phyloP scores from a whole-genome alignment of 768 basidiomycete species.

The Chalciporus sphaerocephalus region DNA sequence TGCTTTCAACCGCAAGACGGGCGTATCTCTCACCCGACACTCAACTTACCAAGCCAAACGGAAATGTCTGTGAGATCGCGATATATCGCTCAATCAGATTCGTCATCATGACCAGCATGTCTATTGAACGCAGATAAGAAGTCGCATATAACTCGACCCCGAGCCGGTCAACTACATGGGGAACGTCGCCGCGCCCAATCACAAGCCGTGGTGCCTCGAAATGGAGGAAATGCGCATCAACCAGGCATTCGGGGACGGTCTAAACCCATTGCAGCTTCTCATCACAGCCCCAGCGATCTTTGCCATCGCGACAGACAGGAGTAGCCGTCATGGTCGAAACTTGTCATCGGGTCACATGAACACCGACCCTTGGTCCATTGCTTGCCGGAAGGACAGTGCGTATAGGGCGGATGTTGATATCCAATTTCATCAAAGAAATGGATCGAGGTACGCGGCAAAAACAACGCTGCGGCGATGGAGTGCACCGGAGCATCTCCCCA shows the following conservation, averaged over 20 bases:
- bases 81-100: neutral
- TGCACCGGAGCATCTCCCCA: conserved; percentile 96
- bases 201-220: too few relatives aligned
- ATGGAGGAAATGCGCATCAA: neutral
- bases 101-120: neutral
- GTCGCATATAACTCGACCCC: neutral
- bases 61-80: neutral
- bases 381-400: conserved; percentile 22
- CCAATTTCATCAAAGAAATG: conserved; percentile 95
- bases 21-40: too few relatives aligned
- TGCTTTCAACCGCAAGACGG: too few relatives aligned
- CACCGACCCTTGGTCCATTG: conserved; percentile 24
- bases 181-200: neutral
- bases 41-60: neutral
- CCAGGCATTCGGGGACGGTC: neutral
- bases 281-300: neutral
- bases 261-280: neutral
- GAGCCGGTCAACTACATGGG: neutral
- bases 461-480: conserved; percentile 86
- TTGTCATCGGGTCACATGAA: conserved; percentile 19
- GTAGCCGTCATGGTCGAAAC: conserved; percentile 29
- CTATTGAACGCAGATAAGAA: neutral
- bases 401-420: conserved; percentile 28
- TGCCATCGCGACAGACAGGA: conserved; percentile 27
- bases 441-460: conserved; percentile 82